Evolutionary conservation across 2,329 filamentous ascomycete species (phyloP), one percentile per base, ranked within the genome.

Genomic region (Setomelanomma holmii): DNA sequence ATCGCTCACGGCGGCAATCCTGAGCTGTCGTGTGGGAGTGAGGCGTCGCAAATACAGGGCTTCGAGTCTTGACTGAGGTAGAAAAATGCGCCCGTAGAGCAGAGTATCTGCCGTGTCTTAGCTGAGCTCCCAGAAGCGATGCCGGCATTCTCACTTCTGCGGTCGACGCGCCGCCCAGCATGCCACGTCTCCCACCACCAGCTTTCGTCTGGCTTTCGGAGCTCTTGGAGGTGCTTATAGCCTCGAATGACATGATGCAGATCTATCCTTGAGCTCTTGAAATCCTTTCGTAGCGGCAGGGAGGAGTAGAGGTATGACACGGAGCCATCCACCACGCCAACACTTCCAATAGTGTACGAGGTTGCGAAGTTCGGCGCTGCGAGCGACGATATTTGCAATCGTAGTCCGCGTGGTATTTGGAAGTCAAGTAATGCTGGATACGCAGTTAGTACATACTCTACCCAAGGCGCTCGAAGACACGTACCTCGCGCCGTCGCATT

Each of bases 231-330:
- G 61, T 92, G 89, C 51, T 89, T 85, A 73, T 97, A 98, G 1
- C 93, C 92, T 49, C 86, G 86, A 43, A 96, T 85, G 19, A 97
- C 83, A 61, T 88, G 84, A 24, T 88, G 88, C 8, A 99, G 80
- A 12, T 91, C 86, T 33, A 97, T 88, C 19, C 84, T 79, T 41
- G 88, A 86, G 64, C 91, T 96, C 75, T 86, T 84, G 75, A 81
- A 91, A 58, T 78, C 77, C 17, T 87, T 81, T 34, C 81, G 78
- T 50, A 98, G 83, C 11, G 91, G 87, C 7, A 95, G 82, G 2
- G 91, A 96, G 42, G 92, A 96, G 79, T 96, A 98, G 47, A 99
- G 85, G 77, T 98, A 99, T 12, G 93, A 96, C 51, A 99, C 85
- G n/a, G 92, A 96, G 72, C 95, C 95, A 78, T 98, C 93, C 45